These are phyloP conservation scores for Fusarium stilboides DNA, from an alignment of 2,329 filamentous ascomycete genomes.

Conservation along the genomic window DNA sequence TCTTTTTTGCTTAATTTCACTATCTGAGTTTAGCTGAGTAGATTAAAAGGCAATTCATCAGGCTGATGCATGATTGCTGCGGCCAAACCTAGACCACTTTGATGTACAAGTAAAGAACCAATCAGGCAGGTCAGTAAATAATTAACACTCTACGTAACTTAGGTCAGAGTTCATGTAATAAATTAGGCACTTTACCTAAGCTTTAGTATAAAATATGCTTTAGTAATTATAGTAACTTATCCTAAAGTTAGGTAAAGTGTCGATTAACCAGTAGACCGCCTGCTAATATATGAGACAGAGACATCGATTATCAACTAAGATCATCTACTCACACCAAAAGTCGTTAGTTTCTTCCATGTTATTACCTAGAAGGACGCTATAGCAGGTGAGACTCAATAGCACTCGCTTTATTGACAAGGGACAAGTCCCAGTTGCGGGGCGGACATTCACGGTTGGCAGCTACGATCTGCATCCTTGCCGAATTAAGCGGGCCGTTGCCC, in stretches of 20 bases:
- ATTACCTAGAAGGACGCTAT: conserved; percentile 20
- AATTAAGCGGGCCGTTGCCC: conserved; percentile 45
- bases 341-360: conserved; percentile 25
- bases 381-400: conserved; percentile 1
- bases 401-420: conserved; percentile 30
- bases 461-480: conserved; percentile 40
- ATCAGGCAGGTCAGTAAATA: not conserved
- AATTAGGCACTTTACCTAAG: too few relatives aligned
- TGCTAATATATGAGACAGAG: not conserved
- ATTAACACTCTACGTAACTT: too few relatives aligned
- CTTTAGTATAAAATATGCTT: too few relatives aligned
- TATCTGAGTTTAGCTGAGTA: not conserved
- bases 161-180: too few relatives aligned
- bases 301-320: conserved; percentile 10
- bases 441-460: conserved; percentile 33
- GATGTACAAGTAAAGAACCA: not conserved
- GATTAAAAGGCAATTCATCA: not conserved
- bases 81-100: not conserved
- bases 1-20: too few relatives aligned
- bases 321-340: conserved; percentile 5
- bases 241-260: too few relatives aligned
- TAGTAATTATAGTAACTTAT: too few relatives aligned
- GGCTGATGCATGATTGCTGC: not conserved
- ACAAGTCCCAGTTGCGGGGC: conserved; percentile 32
- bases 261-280: too few relatives aligned